Percentiles rank a stretch among this genome's conserved stretches.
phyloP scores from a whole-genome alignment of 768 basidiomycete species.

The Cyclocybe aegerita region DNA sequence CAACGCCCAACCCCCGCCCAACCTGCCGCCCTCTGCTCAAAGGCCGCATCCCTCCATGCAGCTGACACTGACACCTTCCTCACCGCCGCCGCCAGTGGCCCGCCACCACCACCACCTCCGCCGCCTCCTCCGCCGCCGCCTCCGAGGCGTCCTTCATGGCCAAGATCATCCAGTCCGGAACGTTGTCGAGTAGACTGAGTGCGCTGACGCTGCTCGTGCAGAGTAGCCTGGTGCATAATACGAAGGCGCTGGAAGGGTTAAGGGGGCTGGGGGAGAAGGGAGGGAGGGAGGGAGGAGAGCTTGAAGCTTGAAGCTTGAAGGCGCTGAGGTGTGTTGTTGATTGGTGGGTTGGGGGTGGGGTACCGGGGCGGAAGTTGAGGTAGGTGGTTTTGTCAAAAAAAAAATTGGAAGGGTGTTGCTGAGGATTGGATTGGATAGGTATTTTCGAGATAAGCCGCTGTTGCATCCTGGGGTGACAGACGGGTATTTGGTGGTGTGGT shows the following conservation, averaged over 20 bases:
- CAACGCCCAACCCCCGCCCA: no score
- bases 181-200: constrained; percentile 87
- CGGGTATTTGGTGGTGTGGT: constrained; percentile 75
- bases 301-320: no score
- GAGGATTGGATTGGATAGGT: no score
- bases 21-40: no score
- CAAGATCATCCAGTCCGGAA: constrained; percentile 85
- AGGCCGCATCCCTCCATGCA: no score
- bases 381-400: no score
- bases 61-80: no score
- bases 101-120: no score
- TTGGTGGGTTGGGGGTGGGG: constrained; percentile 98
- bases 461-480: constrained; percentile 64
- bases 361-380: constrained; percentile 83
- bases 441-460: constrained; percentile 87
- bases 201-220: constrained; percentile 90
- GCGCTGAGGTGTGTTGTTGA: constrained; percentile 90
- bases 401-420: no score
- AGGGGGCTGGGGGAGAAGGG: constrained; percentile 73
- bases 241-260: constrained; percentile 74
- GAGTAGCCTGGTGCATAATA: constrained; percentile 84
- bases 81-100: no score
- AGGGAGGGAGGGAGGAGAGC: constrained; percentile 89
- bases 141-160: constrained; percentile 82
- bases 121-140: no score